A percentile compares a stretch with the other conserved stretches of the same genome.
Evolutionary conservation across 2,329 filamentous ascomycete species (phyloP).

Genomic region (Shiraia sp.): DNA sequence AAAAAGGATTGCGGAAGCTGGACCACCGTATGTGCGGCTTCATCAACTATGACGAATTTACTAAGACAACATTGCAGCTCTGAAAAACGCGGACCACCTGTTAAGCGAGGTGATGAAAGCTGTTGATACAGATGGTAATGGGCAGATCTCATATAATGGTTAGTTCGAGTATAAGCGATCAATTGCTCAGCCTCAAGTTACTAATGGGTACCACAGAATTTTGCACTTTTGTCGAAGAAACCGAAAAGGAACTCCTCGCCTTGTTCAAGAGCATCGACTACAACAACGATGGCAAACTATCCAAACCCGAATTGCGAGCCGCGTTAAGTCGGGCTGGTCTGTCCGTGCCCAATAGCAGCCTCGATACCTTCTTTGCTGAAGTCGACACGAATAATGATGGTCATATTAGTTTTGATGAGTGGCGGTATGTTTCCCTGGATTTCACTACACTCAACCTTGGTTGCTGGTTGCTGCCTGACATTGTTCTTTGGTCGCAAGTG

Average conservation of each 20-base stretch:
- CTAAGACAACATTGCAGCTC: slow-evolving; percentile 52
- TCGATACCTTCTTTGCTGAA: slow-evolving; percentile 85
- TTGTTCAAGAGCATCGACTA: slow-evolving; percentile 88
- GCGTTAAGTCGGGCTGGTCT: slow-evolving; percentile 82
- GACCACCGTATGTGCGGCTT: slow-evolving; percentile 75
- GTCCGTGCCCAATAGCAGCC: slow-evolving; percentile 72
- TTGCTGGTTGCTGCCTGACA: slow-evolving; percentile 1
- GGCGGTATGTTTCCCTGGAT: slow-evolving; percentile 70
- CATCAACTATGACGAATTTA: slow-evolving; percentile 5
- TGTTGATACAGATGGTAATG: slow-evolving; percentile 86
- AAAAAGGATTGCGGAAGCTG: slow-evolving; percentile 82
- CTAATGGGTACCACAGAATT: too few species aligned
- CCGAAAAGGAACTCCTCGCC: slow-evolving; percentile 78
- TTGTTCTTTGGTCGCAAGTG: too few species aligned
- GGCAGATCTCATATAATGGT: slow-evolving; percentile 90
- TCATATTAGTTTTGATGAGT: slow-evolving; percentile 87
- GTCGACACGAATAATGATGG: slow-evolving; percentile 90
- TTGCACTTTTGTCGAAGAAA: slow-evolving; percentile 80
- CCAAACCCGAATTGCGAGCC: slow-evolving; percentile 77
- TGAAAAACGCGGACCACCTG: slow-evolving; percentile 91
- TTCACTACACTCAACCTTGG: background rate
- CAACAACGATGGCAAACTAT: slow-evolving; percentile 82
- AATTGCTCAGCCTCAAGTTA: slow-evolving; percentile 18
- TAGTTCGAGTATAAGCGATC: slow-evolving; percentile 14
- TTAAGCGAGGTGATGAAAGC: slow-evolving; percentile 77